Base-by-base conservation (phyloP, 495 filamentous ascomycete species). In the Pseudoneurospora amorphoporcata region DNA sequence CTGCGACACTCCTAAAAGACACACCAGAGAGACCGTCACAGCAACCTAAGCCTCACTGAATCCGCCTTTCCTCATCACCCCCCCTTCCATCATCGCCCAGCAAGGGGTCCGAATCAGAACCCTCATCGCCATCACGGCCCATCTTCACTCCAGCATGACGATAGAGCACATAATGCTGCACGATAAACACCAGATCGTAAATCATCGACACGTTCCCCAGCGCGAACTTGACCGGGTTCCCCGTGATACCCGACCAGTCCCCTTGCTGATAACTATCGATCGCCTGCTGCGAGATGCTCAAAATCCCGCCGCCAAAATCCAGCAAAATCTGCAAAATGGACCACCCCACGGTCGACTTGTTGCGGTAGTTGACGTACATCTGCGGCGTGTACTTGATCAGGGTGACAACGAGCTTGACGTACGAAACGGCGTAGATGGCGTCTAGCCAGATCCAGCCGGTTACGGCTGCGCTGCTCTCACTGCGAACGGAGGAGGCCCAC, bases 351-450 rank as follows among this genome's bases (percentile, higher is more conserved):
- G 95, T 99, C 42, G 92, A 94, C 73, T 90, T 85, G 69, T 93
- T 91, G 77, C 88, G 86, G 76, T 92, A 94, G 82, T 98, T 98
- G 73, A 91, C 84, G 74, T 88, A 85, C 12, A 90, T 90, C 82
- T 99, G 95, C 14, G 95, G 96, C 43, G 92, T 87, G 81, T 98
- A 99, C 79, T 99, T 99, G 76, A 97, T 85, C 5, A 97, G 77
- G 1, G 93, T 97, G 61, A 97, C 87, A 32, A 94, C 75, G n/a
- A 99, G 84, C 81, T 99, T 99, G 80, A 95, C 86, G 76, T 93
- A 97, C 19, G 91, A 91, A 32, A 95, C 81, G 16, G 88, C 85
- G 81, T 98, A 98, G 58, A 96, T 85, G 39, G 78, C 82, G 71
- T 86, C 83, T 0, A 84, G 79, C 84, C 82, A 86, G 19, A 83